Evolutionary conservation across 1,139 yeast genomes (phyloP), one percentile per base, ranked within the genome.

Genomic region (Candida gigantensis): DNA sequence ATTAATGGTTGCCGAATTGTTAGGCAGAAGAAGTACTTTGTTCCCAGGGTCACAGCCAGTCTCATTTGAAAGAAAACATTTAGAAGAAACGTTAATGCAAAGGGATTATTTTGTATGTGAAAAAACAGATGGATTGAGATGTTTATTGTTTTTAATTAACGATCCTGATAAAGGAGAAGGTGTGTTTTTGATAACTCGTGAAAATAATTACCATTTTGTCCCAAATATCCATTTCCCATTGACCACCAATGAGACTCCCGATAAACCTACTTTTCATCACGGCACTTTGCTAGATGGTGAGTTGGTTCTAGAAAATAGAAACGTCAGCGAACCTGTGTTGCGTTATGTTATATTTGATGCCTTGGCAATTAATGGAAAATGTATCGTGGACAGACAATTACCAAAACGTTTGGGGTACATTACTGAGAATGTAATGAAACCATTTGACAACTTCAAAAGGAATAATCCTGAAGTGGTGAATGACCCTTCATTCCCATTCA

Each of bases 41-140:
- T 87, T 87, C 50, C 90, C 95, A 3, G 97, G 97, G 0, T 83
- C 97, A 1, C 98, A 94, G 60, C 99, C 99, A 0, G 88, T 92
- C 2, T 87, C 96, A 24, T 90, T 94, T 57, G 82, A 87, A 32
- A 70, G 88, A 41, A 68, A 71, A 28, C 97, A 90, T 61, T 68
- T 92, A 27, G 66, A 69, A 5, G 79, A 79, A 36, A 78, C 80
- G 24, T 64, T 92, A 34, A 57, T 75, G 56, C 65, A 84, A 21
- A 58, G 61, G 41, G 77, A 69, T 51, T 92, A 89, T 56, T 84
- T 80, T 51, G 98, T 92, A 0, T 92, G 98, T 64, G 99, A 94
- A 55, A 94, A 94, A 58, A 81, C 95, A 0, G 98, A 94, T 60
- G 99, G 99, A 0, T 67, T 92, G 37, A 70, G 99, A 39, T 87